Conservation (phyloP, 345 rosid species). For the Euphorbia tirucalli region DNA sequence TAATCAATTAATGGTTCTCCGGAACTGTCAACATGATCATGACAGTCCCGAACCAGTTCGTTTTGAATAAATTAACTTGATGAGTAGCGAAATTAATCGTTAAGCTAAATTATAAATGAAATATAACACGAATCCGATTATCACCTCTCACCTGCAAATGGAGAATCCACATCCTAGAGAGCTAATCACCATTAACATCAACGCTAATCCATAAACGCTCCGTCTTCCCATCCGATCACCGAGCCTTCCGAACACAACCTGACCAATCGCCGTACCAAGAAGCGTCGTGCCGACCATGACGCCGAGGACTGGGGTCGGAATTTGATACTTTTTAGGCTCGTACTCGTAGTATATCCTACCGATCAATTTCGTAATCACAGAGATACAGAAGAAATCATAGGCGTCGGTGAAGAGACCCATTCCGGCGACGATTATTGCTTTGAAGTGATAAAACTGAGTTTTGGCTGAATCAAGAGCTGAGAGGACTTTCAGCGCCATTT, state of each 20-base stretch:
- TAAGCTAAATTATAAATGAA: no score
- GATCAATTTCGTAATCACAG: conserved; percentile 41
- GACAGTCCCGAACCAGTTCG: no score
- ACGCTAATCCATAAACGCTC: conserved; percentile 53
- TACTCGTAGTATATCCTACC: conserved; percentile 43
- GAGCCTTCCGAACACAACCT: conserved; percentile 52
- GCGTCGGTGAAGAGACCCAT: conserved; percentile 69
- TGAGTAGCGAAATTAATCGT: no score
- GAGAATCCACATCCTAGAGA: conserved; percentile 69
- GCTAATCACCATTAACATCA: conserved; percentile 53
- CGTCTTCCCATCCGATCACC: conserved; percentile 67
- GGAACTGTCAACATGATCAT: no score
- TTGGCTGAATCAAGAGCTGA: conserved; percentile 47
- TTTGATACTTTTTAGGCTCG: neutral
- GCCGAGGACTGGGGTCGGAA: conserved; percentile 25
- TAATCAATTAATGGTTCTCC: no score
- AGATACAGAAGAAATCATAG: conserved; percentile 62
- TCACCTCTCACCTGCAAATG: no score
- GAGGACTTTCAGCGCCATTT: conserved; percentile 47
- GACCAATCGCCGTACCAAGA: conserved; percentile 60
- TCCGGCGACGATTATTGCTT: conserved; percentile 57
- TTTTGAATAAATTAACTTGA: no score
- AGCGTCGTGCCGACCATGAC: conserved; percentile 46
- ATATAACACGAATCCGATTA: no score
- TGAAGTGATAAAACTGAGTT: conserved; percentile 59